A percentile compares a stretch with the other conserved stretches of the same genome.
Conservation (phyloP, 2,329 filamentous ascomycete genomes). For the Endothia cerciana region DNA sequence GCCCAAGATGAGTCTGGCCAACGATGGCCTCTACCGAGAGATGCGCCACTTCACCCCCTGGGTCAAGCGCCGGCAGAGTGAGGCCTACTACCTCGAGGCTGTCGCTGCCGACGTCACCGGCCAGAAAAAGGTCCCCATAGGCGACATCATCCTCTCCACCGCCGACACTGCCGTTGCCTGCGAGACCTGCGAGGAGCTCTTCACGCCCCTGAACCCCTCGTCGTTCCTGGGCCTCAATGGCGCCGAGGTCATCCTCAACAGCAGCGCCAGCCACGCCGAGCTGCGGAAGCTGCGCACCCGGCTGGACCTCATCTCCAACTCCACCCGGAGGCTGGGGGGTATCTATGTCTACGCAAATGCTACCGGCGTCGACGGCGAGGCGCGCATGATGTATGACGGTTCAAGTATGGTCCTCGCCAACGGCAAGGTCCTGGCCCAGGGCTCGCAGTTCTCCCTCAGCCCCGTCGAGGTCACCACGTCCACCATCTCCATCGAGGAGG, state of each 20-base stretch:
- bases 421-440: conserved; percentile 31
- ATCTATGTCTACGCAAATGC: conserved; percentile 54
- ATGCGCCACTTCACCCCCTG: conserved; percentile 47
- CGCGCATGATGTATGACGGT: conserved; percentile 47
- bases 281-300: conserved; percentile 68
- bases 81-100: conserved; percentile 44
- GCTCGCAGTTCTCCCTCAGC: conserved; percentile 31
- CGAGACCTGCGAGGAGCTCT: conserved; percentile 47
- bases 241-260: conserved; percentile 37
- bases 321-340: conserved; percentile 64
- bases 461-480: conserved; percentile 31
- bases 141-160: conserved; percentile 45
- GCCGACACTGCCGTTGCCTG: conserved; percentile 44
- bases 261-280: conserved; percentile 45
- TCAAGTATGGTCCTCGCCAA: conserved; percentile 31
- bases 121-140: conserved; percentile 44
- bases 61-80: conserved; percentile 40
- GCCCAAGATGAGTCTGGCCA: conserved; percentile 39
- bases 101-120: conserved; percentile 38
- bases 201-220: conserved; percentile 36
- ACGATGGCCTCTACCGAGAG: conserved; percentile 45
- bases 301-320: conserved; percentile 67
- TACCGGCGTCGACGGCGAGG: conserved; percentile 37
- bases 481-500: conserved; percentile 30
- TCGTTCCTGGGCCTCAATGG: conserved; percentile 30